These are phyloP conservation scores for Fusarium guadeloupense DNA, from an alignment of 2,329 filamentous ascomycete genomes.

Conservation along the genomic window DNA sequence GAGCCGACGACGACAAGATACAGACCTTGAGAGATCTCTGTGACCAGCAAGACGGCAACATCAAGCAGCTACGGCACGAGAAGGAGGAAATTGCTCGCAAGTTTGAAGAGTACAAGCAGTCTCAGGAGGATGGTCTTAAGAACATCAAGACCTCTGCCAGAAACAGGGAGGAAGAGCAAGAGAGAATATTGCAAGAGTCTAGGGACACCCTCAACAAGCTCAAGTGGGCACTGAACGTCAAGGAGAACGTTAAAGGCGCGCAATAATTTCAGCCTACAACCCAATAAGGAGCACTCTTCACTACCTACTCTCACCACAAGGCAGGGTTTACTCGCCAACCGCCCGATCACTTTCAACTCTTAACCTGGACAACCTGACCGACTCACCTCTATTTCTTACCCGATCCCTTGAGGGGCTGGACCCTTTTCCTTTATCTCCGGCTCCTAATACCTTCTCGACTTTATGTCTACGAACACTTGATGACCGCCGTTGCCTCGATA, in stretches of 20 bases:
- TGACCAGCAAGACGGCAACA: slow-evolving; percentile 77
- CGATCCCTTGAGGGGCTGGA: slow-evolving; percentile 7
- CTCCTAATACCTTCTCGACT: slow-evolving; percentile 14
- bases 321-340: not conserved
- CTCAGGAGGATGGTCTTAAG: slow-evolving; percentile 69
- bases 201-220: slow-evolving; percentile 72
- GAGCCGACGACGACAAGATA: slow-evolving; percentile 70
- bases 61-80: slow-evolving; percentile 66
- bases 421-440: slow-evolving; percentile 7
- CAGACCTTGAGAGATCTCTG: slow-evolving; percentile 72
- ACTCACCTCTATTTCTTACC: not conserved
- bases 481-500: slow-evolving; percentile 36
- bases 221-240: slow-evolving; percentile 76
- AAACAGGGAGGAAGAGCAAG: slow-evolving; percentile 68
- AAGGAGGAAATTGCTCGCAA: slow-evolving; percentile 68
- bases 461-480: slow-evolving; percentile 34
- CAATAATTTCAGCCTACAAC: slow-evolving; percentile 50
- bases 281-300: not conserved
- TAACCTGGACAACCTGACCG: not conserved
- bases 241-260: slow-evolving; percentile 67
- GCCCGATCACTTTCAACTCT: not conserved
- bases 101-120: slow-evolving; percentile 71
- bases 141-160: slow-evolving; percentile 67
- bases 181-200: slow-evolving; percentile 65
- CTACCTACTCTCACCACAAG: not conserved